Evolutionary conservation across 2,329 filamentous ascomycete genomes (phyloP).

Genomic region (Ceratocystis lukuohia): DNA sequence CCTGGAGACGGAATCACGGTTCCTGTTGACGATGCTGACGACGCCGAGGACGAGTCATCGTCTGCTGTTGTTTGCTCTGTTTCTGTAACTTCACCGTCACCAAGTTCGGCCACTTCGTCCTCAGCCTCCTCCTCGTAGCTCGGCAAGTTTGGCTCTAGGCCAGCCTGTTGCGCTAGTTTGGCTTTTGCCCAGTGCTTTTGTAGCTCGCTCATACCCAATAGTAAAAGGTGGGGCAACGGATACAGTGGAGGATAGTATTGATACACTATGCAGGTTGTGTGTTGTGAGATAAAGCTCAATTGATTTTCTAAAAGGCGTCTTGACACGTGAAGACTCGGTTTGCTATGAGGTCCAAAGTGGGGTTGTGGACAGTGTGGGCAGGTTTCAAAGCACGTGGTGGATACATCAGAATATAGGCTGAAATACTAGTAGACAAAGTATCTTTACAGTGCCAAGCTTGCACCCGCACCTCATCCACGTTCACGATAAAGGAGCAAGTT

Average conservation of each 20-base stretch:
- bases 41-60: constrained; percentile 48
- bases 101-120: constrained; percentile 1
- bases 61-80: constrained; percentile 27
- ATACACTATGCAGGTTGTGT: not conserved
- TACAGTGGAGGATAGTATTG: not conserved
- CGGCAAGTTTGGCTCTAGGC: constrained; percentile 8
- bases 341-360: constrained; percentile 18
- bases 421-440: not conserved
- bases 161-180: constrained; percentile 47
- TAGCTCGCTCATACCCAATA: constrained; percentile 56
- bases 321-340: not conserved
- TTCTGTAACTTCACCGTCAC: constrained; percentile 8
- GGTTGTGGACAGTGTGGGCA: constrained; percentile 12
- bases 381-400: not conserved
- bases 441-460: not conserved
- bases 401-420: not conserved
- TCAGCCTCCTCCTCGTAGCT: constrained; percentile 2
- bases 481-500: not conserved
- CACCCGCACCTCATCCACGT: not conserved
- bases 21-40: constrained; percentile 78
- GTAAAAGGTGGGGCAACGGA: not conserved
- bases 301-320: not conserved
- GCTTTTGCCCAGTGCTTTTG: constrained; percentile 67
- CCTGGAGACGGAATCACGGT: constrained; percentile 74
- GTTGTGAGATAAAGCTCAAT: not conserved